Evolutionary conservation across 306 rosid species (phyloP), one percentile per base, ranked within the genome.

Genomic region (Vigna radiata): DNA sequence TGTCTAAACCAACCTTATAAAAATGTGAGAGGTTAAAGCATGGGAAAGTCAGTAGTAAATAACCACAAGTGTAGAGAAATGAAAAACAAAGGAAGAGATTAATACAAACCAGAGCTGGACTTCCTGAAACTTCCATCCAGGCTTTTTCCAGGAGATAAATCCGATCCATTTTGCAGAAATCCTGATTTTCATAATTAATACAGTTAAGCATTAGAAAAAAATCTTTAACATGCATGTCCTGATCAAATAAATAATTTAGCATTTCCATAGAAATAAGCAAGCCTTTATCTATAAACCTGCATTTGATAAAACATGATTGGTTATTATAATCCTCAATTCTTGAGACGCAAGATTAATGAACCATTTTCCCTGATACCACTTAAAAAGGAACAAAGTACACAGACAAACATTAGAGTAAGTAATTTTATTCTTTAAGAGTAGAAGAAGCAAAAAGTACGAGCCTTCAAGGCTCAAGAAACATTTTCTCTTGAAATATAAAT

Each of bases 121-220:
- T 85, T 91, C 83, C 94, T 71, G 86, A 91, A 91, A 86, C 98
- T 94, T 75, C 91, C 94, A 83, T 88, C 90, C 65, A 85, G 78
- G 84, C 96, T 87, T 77, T 72, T 89, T 50, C 85, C 92, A n/a
- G 94, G 89, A 78, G 97, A 91, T 54, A 73, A 81, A 55, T 91
- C 91, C 83, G 71, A 39, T 67, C 88, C 97, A 87, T 94, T 90
- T 77, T 87, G 98, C 76, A 72, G 71, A 86, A 73, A 86, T 82
- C 89, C 97, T 91, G 89, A 67, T 73, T 72, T 75, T 58, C 29
- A 52, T 75, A 46, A 68, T 46, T 14, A 49, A 44, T 41, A 83
- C 67, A 61, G 61, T 37, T 52, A 72, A 52, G 76, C 71, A 72
- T 68, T 53, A 69, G 67, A 85, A 37, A 58, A 69, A 58, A 69